Evolutionary conservation across 2,329 filamentous ascomycete genomes (phyloP).

Genomic region (Pseudogymnoascus sp.): DNA sequence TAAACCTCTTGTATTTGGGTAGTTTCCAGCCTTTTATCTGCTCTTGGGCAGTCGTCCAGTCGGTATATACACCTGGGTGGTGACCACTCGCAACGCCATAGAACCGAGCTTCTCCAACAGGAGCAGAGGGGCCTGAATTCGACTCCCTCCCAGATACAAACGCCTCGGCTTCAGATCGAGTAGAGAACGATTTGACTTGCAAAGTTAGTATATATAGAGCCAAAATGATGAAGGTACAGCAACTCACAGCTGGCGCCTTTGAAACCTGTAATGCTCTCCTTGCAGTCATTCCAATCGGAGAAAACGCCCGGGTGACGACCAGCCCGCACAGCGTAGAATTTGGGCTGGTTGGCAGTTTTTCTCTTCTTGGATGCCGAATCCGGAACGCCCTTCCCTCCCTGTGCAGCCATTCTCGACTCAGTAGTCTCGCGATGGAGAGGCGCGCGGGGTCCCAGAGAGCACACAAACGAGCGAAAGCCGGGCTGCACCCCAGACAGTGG

Average conservation of each 20-base stretch:
- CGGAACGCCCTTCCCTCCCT: not conserved
- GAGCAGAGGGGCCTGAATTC: constrained; percentile 29
- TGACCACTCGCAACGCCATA: constrained; percentile 55
- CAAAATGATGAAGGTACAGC: not conserved
- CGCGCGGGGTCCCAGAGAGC: not conserved
- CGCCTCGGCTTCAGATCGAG: constrained; percentile 64
- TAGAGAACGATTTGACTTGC: constrained; percentile 69
- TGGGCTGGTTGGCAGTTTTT: constrained; percentile 25
- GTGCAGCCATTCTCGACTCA: not conserved
- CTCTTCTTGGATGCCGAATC: constrained; percentile 20
- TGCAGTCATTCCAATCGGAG: constrained; percentile 50
- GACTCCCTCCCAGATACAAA: constrained; percentile 56
- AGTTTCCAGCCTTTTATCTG: constrained; percentile 64
- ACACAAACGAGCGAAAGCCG: not conserved
- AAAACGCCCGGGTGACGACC: constrained; percentile 55
- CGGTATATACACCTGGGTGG: constrained; percentile 49
- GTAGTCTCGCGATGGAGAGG: not conserved
- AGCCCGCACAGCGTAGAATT: constrained; percentile 54
- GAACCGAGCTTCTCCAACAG: constrained; percentile 35
- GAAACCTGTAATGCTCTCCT: constrained; percentile 51
- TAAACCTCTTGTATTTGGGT: constrained; percentile 61
- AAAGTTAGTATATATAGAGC: not conserved
- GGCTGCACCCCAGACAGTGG: not conserved
- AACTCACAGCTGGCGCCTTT: constrained; percentile 59
- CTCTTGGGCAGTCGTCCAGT: constrained; percentile 61